phyloP scores from a whole-genome alignment of 176 grass and related monocot genomes.

The Miscanthus lutarioriparius region DNA sequence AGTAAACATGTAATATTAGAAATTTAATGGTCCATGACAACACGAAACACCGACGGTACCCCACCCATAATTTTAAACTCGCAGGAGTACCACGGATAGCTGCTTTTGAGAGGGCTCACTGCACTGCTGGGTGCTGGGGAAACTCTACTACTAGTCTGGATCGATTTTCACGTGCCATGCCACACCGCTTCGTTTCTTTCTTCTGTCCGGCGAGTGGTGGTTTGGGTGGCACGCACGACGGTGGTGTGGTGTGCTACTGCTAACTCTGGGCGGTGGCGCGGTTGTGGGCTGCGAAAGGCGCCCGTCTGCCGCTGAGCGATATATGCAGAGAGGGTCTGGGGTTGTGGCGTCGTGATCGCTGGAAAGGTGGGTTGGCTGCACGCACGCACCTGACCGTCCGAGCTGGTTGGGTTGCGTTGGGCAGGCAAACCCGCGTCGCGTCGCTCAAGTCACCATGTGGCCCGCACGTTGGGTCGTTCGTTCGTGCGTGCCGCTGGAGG shows the following conservation, averaged over 20 bases:
- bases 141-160: not conserved
- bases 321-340: not conserved
- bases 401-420: not conserved
- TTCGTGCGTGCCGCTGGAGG: not conserved
- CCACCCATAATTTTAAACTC: not conserved
- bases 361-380: constrained; percentile 23
- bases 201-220: not conserved
- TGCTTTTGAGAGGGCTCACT: not conserved
- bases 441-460: not conserved
- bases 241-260: too few species aligned
- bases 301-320: not conserved
- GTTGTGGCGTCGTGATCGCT: constrained; percentile 39
- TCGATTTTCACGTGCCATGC: not conserved
- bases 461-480: constrained; percentile 26
- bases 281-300: constrained; percentile 7
- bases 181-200: not conserved
- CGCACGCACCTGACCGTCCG: not conserved
- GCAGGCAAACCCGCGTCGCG: not conserved
- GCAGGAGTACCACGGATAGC: not conserved
- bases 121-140: not conserved
- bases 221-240: not conserved
- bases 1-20: too few species aligned
- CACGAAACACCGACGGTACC: too few species aligned
- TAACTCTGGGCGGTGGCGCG: not conserved
- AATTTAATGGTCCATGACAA: too few species aligned